These are phyloP conservation scores for Musa beccarii DNA, from an alignment of 176 grass and related monocot genomes.

Conservation along the genomic window DNA sequence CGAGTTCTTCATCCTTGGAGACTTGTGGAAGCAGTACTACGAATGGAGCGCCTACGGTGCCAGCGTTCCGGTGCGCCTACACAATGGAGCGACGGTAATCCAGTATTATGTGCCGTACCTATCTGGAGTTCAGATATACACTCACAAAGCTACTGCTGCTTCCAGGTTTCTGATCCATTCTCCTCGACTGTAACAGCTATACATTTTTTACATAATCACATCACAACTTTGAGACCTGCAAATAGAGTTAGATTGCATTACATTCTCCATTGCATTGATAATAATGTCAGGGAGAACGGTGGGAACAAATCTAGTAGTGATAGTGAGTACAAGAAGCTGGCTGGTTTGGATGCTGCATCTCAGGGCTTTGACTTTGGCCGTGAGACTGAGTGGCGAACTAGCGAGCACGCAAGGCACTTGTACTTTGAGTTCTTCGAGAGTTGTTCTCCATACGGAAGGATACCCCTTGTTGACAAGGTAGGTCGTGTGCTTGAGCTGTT, in stretches of 20 bases:
- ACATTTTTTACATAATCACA: no score
- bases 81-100: neutral
- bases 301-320: neutral
- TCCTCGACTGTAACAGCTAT: neutral
- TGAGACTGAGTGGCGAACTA: slow-evolving; percentile 26
- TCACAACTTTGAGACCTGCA: neutral
- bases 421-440: slow-evolving; percentile 83
- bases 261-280: neutral
- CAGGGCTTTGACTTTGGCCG: slow-evolving; percentile 22
- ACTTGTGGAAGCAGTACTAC: slow-evolving; percentile 15
- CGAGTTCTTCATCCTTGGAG: slow-evolving; percentile 3
- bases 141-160: neutral
- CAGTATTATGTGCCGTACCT: slow-evolving; percentile 15
- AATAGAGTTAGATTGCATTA: neutral
- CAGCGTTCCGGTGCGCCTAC: neutral
- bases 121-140: slow-evolving; percentile 11
- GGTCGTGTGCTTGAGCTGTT: slow-evolving; percentile 7
- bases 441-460: slow-evolving; percentile 62
- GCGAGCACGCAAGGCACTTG: slow-evolving; percentile 28
- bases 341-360: slow-evolving; percentile 38
- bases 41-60: slow-evolving; percentile 17
- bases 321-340: slow-evolving; percentile 29
- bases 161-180: neutral
- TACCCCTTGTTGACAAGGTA: slow-evolving; percentile 81
- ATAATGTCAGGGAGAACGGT: no score